Percentiles rank a stretch among this genome's conserved stretches.
Evolutionary conservation across 768 basidiomycete genomes (phyloP).

Genomic region (Suillus occidentalis): DNA sequence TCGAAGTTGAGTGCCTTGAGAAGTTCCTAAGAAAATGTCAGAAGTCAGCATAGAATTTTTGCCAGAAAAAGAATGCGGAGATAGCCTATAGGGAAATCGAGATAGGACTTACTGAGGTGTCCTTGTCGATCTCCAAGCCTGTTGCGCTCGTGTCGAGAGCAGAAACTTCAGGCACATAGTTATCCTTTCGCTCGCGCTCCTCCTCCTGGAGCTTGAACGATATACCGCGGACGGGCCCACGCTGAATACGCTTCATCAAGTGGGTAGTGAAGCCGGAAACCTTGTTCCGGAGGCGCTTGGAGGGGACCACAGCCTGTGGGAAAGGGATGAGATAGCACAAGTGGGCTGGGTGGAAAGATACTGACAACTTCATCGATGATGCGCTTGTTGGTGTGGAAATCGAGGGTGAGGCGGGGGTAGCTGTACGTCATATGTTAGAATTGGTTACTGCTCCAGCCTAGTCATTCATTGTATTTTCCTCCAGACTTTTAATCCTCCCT

Average conservation of each 20-base stretch:
- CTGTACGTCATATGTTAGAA: slow-evolving; percentile 36
- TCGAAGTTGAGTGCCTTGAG: slow-evolving; percentile 94
- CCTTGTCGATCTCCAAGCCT: slow-evolving; percentile 85
- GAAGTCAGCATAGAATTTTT: background rate
- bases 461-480: background rate
- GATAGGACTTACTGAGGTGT: slow-evolving; percentile 79
- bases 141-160: slow-evolving; percentile 79
- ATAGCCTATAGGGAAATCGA: background rate
- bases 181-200: slow-evolving; percentile 98
- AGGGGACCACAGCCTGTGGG: slow-evolving; percentile 84
- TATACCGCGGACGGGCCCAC: slow-evolving; percentile 97
- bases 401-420: slow-evolving; percentile 98
- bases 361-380: slow-evolving; percentile 96
- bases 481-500: background rate
- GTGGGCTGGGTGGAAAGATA: slow-evolving; percentile 19
- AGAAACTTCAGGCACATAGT: slow-evolving; percentile 98
- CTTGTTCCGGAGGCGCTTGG: slow-evolving; percentile 99
- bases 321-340: slow-evolving; percentile 4
- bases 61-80: background rate
- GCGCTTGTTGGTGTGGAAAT: slow-evolving; percentile 99
- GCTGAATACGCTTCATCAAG: slow-evolving; percentile 99
- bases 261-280: slow-evolving; percentile 99
- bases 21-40: slow-evolving; percentile 58
- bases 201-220: slow-evolving; percentile 99
- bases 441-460: background rate